These are phyloP conservation scores for Erythrophleum ivorense DNA, from an alignment of 331 rosid genomes.

Conservation along the genomic window DNA sequence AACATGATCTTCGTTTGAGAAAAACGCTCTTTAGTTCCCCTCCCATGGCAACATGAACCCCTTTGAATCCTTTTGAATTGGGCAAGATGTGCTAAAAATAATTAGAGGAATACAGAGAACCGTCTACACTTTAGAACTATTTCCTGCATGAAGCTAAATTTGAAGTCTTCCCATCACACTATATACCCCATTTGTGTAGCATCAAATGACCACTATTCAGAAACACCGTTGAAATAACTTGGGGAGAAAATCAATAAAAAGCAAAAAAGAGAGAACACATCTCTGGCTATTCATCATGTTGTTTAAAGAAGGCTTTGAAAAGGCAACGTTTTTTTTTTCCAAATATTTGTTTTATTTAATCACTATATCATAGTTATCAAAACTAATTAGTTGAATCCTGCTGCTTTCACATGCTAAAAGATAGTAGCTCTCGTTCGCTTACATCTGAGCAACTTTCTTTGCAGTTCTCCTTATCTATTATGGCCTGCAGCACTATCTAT, in stretches of 20 bases:
- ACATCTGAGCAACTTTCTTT: slow-evolving; percentile 37
- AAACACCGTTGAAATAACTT: slow-evolving; percentile 6
- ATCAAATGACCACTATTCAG: not conserved
- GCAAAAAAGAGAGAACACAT: not conserved
- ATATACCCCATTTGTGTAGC: slow-evolving; percentile 4
- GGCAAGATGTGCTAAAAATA: not conserved
- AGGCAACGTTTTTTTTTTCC: not conserved
- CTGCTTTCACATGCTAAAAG: slow-evolving; percentile 34
- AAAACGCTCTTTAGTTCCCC: not conserved
- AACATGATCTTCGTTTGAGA: slow-evolving; percentile 3
- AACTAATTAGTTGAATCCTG: slow-evolving; percentile 20
- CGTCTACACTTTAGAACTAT: not conserved
- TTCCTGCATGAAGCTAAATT: not conserved
- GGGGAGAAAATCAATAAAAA: not conserved
- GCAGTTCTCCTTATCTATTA: slow-evolving; percentile 80
- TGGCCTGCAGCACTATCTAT: slow-evolving; percentile 85
- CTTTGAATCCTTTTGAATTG: slow-evolving; percentile 1
- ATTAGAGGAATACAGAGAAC: not conserved
- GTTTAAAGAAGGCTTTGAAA: not conserved
- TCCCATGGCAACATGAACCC: slow-evolving; percentile 12
- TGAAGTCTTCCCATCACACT: not conserved
- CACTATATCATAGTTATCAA: slow-evolving; percentile 10
- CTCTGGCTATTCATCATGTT: not conserved
- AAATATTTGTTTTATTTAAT: not conserved
- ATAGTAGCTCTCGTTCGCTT: slow-evolving; percentile 29